Evolutionary conservation across 78 protist genomes (phyloP), one percentile per base, ranked within the genome.

Genomic region (Dictyostelium brefeldianum): DNA sequence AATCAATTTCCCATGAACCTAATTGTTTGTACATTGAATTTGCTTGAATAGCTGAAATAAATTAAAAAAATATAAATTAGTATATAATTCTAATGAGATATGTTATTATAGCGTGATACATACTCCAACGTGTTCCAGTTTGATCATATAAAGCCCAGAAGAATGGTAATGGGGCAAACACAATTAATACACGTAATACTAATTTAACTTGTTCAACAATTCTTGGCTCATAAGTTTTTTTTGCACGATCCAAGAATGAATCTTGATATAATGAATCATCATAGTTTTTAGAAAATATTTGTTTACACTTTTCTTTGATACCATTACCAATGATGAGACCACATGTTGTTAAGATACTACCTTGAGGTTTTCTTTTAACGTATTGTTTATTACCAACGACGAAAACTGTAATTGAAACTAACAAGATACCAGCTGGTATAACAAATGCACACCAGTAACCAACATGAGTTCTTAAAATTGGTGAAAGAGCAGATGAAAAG

Each of bases 71-170:
- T n/a, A n/a, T n/a, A n/a, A n/a, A n/a, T n/a, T n/a, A n/a, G n/a
- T n/a, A n/a, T n/a, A n/a, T n/a, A n/a, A 53, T 53, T 14, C 11
- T 53, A 53, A 14, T 53, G 57, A 36, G 43, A 36, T 36, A 36
- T 36, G 43, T n/a, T n/a, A 18, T 1, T 54, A 54, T 18, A 36
- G 43, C 43, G 43, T 3, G 43, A 36, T 36, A 36, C 43, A 1
- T 36, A 3, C 43, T 67, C 95, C 95, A 96, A 3, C 90, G 73
- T 0, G 94, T 36, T 7, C 89, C 57, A 15, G 75, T 56, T 79
- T 90, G 96, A 53, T 97, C 98, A 15, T 62, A 95, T 62, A 97
- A 65, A 18, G 95, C 57, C 97, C 98, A 95, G 54, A 89, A 97
- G 78, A 91, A 56, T 27, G 96, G 96, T 2, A 93, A 11, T 50